phyloP scores from a whole-genome alignment of 2,329 filamentous ascomycete genomes.

The Boeremia exigua region DNA sequence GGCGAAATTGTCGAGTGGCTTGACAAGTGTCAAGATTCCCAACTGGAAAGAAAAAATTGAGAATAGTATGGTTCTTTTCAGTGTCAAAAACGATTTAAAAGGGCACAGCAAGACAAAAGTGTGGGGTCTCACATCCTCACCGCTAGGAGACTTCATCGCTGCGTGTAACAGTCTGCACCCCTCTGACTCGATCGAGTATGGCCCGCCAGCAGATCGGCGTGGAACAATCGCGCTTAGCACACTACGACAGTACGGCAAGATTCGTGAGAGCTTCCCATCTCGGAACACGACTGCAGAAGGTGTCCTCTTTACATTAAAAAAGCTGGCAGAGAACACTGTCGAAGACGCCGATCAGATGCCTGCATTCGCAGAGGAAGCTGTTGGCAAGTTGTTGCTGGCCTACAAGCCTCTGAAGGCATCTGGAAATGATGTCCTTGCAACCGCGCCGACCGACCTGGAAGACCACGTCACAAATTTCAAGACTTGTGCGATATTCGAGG shows the following conservation, averaged over 20 bases:
- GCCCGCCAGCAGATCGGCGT: slow-evolving; percentile 55
- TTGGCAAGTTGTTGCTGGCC: slow-evolving; percentile 26
- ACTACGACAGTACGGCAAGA: slow-evolving; percentile 24
- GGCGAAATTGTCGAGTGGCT: slow-evolving; percentile 25
- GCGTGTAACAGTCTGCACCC: slow-evolving; percentile 61
- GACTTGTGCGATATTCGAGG: slow-evolving; percentile 29
- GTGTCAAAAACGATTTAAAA: slow-evolving; percentile 57
- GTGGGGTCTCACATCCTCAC: slow-evolving; percentile 60
- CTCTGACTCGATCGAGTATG: slow-evolving; percentile 64
- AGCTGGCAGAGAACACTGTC: slow-evolving; percentile 40
- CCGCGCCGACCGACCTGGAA: slow-evolving; percentile 2
- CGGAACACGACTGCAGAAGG: slow-evolving; percentile 39
- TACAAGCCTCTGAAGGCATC: slow-evolving; percentile 17
- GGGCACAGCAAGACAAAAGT: slow-evolving; percentile 57
- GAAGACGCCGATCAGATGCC: slow-evolving; percentile 34
- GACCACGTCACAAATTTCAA: slow-evolving; percentile 30
- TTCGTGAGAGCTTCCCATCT: slow-evolving; percentile 25
- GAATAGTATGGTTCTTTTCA: slow-evolving; percentile 52
- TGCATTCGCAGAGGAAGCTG: slow-evolving; percentile 29
- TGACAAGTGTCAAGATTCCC: slow-evolving; percentile 25
- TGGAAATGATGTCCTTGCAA: neutral
- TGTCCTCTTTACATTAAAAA: slow-evolving; percentile 42
- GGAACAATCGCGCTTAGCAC: slow-evolving; percentile 45
- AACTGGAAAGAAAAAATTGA: slow-evolving; percentile 51
- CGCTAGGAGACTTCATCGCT: slow-evolving; percentile 56